Percentiles rank a stretch among this genome's conserved stretches.
phyloP scores from a whole-genome alignment of 805 yeast genomes.

The Saturnispora saitoi region DNA sequence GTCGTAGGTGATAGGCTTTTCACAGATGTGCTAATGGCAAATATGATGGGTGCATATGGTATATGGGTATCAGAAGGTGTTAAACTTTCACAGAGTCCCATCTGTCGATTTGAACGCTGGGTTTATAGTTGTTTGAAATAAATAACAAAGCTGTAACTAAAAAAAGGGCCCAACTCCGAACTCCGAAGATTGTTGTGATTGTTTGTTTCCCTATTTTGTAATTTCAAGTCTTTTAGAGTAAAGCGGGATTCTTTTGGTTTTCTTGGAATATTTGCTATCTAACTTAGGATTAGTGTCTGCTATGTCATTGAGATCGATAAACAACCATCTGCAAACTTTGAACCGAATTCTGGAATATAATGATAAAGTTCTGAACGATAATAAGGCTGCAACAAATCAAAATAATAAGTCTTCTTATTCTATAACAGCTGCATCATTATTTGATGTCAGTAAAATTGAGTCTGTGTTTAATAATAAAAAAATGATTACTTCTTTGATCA shows the following conservation, averaged over 20 bases:
- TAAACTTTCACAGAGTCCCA: constrained; percentile 37
- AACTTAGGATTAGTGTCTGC: not conserved
- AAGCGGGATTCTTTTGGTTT: not conserved
- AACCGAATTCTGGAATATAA: not conserved
- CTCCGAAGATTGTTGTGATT: not conserved
- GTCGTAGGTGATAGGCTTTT: constrained; percentile 86
- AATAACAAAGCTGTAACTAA: not conserved
- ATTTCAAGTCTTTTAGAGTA: not conserved
- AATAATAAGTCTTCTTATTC: not conserved
- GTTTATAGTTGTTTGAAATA: constrained; percentile 13
- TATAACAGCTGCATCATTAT: not conserved
- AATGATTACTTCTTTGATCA: constrained; percentile 15
- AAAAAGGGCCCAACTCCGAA: not conserved
- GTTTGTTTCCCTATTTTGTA: not conserved
- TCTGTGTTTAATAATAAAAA: constrained; percentile 20
- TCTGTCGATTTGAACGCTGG: constrained; percentile 46
- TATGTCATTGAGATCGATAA: not conserved
- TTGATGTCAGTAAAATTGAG: constrained; percentile 20
- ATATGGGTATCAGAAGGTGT: constrained; percentile 84
- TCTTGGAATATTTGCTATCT: not conserved
- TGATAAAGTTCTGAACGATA: not conserved
- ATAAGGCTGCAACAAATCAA: not conserved
- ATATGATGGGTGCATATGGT: constrained; percentile 80
- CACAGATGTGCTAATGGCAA: constrained; percentile 92
- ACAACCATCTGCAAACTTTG: not conserved